Evolutionary conservation across 306 rosid species (phyloP).

Genomic region (Cicer cuneatum): DNA sequence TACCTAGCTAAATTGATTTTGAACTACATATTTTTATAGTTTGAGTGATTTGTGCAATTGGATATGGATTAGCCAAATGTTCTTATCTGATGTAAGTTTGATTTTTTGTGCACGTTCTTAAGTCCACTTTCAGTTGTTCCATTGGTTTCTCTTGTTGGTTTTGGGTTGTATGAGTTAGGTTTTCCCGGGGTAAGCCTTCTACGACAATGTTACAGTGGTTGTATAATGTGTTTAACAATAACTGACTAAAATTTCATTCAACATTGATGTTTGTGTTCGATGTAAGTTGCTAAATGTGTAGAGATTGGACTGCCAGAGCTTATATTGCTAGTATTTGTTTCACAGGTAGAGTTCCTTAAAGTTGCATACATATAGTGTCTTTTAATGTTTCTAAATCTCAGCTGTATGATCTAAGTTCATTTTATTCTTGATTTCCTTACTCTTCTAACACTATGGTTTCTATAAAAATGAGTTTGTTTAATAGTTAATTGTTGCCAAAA

Average conservation of each 20-base stretch:
- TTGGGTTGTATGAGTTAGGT: conserved; percentile 94
- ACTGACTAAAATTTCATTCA: conserved; percentile 9
- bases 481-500: no score
- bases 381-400: conserved; percentile 21
- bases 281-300: conserved; percentile 95
- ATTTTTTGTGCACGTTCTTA: conserved; percentile 68
- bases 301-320: conserved; percentile 97
- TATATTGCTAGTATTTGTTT: conserved; percentile 72
- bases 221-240: background rate
- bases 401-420: no score
- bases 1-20: conserved; percentile 36
- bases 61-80: conserved; percentile 25
- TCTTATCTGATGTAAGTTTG: conserved; percentile 32
- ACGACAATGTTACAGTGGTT: conserved; percentile 33
- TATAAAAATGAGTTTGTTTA: no score
- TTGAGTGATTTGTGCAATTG: conserved; percentile 26
- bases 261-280: conserved; percentile 44
- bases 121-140: conserved; percentile 96
- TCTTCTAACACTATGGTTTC: no score
- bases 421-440: no score
- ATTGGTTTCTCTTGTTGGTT: conserved; percentile 85
- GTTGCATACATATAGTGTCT: background rate
- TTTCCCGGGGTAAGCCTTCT: conserved; percentile 85
- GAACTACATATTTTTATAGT: conserved; percentile 18
- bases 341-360: conserved; percentile 71